These are phyloP conservation scores for Ascochyta clinopodiicola DNA, from an alignment of 2,329 filamentous ascomycete species.

Conservation along the genomic window DNA sequence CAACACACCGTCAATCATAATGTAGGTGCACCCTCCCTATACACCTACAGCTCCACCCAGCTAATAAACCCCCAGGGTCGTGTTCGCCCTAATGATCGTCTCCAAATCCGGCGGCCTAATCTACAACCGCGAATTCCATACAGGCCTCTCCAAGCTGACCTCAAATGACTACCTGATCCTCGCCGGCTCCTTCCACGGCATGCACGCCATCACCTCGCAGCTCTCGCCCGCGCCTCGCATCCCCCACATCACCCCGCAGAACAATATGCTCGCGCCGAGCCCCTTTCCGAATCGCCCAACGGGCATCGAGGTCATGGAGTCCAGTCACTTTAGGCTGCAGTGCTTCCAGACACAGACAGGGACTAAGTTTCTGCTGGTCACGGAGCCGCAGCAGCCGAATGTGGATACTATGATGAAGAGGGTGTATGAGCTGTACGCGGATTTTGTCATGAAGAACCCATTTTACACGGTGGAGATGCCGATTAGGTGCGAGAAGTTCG, in stretches of 20 bases:
- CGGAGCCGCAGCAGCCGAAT: constrained; percentile 85
- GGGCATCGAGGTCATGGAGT: constrained; percentile 91
- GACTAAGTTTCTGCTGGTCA: constrained; percentile 94
- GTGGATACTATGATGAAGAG: constrained; percentile 82
- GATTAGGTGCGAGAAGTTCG: constrained; percentile 92
- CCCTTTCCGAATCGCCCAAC: constrained; percentile 59
- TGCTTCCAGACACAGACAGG: constrained; percentile 96
- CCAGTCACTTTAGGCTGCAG: constrained; percentile 91
- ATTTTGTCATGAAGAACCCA: constrained; percentile 99
- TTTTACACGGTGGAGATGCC: constrained; percentile 99
- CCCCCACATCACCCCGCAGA: constrained; percentile 30
- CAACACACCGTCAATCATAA: constrained; percentile 7
- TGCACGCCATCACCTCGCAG: constrained; percentile 67
- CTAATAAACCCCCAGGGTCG: constrained; percentile 69
- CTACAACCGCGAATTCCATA: constrained; percentile 93
- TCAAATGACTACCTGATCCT: constrained; percentile 97
- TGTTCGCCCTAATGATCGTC: constrained; percentile 95
- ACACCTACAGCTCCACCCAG: neutral
- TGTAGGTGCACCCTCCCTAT: constrained; percentile 12
- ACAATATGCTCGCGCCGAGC: constrained; percentile 24
- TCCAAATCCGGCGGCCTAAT: constrained; percentile 97
- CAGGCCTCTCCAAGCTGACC: constrained; percentile 83
- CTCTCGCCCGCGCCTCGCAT: constrained; percentile 46
- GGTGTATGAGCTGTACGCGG: constrained; percentile 93
- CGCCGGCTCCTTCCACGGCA: constrained; percentile 92